Base-by-base conservation (phyloP, 495 filamentous ascomycete species). In the Trypethelium eluteriae region DNA sequence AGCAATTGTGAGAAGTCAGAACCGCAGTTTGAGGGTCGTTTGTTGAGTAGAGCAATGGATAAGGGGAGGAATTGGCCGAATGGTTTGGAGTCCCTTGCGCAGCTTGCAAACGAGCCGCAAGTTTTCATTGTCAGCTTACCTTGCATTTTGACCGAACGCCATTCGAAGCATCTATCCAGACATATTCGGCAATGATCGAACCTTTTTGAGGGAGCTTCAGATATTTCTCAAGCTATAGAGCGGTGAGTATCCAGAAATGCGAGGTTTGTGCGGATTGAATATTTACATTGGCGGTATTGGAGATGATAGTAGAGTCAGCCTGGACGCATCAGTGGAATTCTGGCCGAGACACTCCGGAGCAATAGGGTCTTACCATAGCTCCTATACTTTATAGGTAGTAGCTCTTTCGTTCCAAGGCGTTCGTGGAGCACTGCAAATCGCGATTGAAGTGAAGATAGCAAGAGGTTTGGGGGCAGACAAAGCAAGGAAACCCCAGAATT, bases 111-210 rank as follows among this genome's bases (percentile, higher is more conserved):
- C 25, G 25, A 25, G 25, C 25, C 25, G 25, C 25, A 25, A 18
- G n/a, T 53, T 18, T 53, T 18, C 12, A 18, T 5, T 18, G 53
- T 59, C 66, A 39, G 80, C 91, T 82, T 81, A 96, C 94, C 86
- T 92, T 93, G 72, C 89, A 89, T 81, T 96, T 96, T 76, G 90
- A 92, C 68, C 92, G 90, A 71, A 88, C 82, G 69, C 87, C 89
- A 74, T 88, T 88, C 67, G 77, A 76, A 71, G 85, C 78, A 77
- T 98, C 94, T 74, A 98, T 93, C 94, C 94, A 98, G 82, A 98
- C 87, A 83, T 97, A 98, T 81, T 98, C 94, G 68, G 92, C 92
- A 75, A 93, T 90, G 71, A 92, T 79, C 44, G 75, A 80, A 75
- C 92, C 92, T 74, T 89, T 89, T 83, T 98, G 94, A 75, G 91